Base-by-base conservation (phyloP, 1,284 basidiomycete species). In the Butyriboletus pseudospeciosus region DNA sequence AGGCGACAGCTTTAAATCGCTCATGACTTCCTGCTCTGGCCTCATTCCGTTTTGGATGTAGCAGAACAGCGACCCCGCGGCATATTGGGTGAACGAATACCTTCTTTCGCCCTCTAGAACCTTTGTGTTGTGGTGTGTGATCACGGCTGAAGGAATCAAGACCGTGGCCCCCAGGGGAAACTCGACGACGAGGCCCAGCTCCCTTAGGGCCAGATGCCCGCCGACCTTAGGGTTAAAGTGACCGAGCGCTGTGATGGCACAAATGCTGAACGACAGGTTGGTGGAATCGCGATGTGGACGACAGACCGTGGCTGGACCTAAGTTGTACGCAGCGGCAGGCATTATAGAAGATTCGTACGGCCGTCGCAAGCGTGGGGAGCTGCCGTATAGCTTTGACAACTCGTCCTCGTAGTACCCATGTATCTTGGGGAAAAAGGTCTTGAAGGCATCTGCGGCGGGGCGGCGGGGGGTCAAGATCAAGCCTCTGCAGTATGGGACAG, bases 81-180 rank as follows among this genome's bases (percentile, higher is more conserved):
- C 53, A 39, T 64, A 64, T 10, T 63, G 62, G 0, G 57, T 61
- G 17, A 63, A 53, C 0, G 60, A 64, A 6, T 58, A 44, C 9
- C 62, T 38, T 0, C 1, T 41, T 7, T 62, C 51, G 0, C 42
- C 49, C 2, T 48, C 35, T 0, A 2, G 30, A 63, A 34, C 6
- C 2, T 28, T 34, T 0, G 26, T 5, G 14, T 63, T 63, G 12
- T 9, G 39, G 13, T 63, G 62, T 0, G 50, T 49, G 5, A 61
- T 4, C 10, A 53, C 13, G 0, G 43, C 52, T 0, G 57, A 61
- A 0, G 54, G 54, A 8, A 61, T 52, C 0, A 57, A 34, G 0
- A 50, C 49, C 0, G 47, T 63, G 1, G 61, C 40, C 1, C 56
- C 61, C 1, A 62, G 53, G 2, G 61, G 62, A 41, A 64, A 62